A percentile compares a stretch with the other conserved stretches of the same genome.
These are phyloP conservation scores for Aulographum hederae DNA, from an alignment of 2,329 filamentous ascomycete genomes.

Conservation along the genomic window DNA sequence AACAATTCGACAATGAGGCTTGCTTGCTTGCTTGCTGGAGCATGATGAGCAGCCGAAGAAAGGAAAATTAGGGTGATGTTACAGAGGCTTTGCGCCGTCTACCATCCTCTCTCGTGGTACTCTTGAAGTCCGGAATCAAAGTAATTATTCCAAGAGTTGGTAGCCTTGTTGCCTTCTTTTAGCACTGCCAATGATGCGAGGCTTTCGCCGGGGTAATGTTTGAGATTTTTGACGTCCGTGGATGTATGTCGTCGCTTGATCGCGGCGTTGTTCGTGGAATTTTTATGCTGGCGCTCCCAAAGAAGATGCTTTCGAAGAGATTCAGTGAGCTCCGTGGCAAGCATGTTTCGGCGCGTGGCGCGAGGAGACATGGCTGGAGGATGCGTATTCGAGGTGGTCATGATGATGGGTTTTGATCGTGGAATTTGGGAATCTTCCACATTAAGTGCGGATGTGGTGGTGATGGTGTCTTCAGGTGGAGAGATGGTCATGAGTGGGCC, in stretches of 20 bases:
- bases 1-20: no score
- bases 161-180: slow-evolving; percentile 35
- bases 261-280: slow-evolving; percentile 70
- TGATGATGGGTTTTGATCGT: slow-evolving; percentile 65
- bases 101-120: slow-evolving; percentile 79
- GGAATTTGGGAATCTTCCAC: slow-evolving; percentile 37
- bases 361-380: slow-evolving; percentile 72
- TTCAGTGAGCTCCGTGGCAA: slow-evolving; percentile 84
- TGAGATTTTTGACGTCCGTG: slow-evolving; percentile 71
- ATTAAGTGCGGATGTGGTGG: slow-evolving; percentile 41
- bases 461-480: slow-evolving; percentile 35
- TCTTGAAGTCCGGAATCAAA: slow-evolving; percentile 69
- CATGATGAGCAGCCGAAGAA: no score
- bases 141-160: slow-evolving; percentile 63
- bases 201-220: slow-evolving; percentile 51
- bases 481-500: slow-evolving; percentile 46
- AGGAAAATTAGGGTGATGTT: no score
- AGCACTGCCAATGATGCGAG: slow-evolving; percentile 21
- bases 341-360: slow-evolving; percentile 87
- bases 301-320: slow-evolving; percentile 80
- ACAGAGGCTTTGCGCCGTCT: no score
- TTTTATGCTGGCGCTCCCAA: slow-evolving; percentile 92
- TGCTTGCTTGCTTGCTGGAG: no score
- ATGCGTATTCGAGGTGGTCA: slow-evolving; percentile 47
- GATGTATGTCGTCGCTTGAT: slow-evolving; percentile 71